Conservation (phyloP, 2,329 filamentous ascomycete species). For the Aspergillus awamori region DNA sequence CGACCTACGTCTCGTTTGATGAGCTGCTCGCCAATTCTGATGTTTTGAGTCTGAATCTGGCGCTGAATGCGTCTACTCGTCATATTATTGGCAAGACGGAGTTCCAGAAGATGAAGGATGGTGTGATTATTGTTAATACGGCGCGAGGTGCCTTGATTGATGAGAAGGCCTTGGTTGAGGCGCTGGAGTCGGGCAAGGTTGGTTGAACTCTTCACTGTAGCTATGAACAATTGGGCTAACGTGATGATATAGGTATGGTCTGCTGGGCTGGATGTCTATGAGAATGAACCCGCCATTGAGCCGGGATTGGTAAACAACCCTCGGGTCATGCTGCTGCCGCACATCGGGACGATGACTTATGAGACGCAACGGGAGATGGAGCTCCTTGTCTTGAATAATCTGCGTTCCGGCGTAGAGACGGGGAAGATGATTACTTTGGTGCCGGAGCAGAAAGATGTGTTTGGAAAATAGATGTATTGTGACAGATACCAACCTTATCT, state of each 20-base stretch:
- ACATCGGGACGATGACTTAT: conserved; percentile 62
- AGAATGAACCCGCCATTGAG: conserved; percentile 51
- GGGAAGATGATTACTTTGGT: conserved; percentile 63
- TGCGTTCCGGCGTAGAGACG: conserved; percentile 59
- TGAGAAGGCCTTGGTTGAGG: conserved; percentile 50
- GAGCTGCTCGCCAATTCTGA: conserved; percentile 50
- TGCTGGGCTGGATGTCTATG: conserved; percentile 52
- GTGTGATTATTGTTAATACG: conserved; percentile 49
- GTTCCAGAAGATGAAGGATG: conserved; percentile 50
- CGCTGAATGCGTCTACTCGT: conserved; percentile 48
- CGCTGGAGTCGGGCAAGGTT: conserved; percentile 50
- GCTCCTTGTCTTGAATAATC: conserved; percentile 59
- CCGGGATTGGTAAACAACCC: conserved; percentile 50
- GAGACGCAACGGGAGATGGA: conserved; percentile 67
- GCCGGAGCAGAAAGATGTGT: conserved; percentile 58
- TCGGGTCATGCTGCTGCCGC: conserved; percentile 58
- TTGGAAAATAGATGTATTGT: conserved; percentile 7
- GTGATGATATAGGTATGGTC: conserved; percentile 38
- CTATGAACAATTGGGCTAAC: neutral
- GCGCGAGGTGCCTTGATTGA: conserved; percentile 50
- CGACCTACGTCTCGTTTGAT: conserved; percentile 51
- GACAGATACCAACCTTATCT: neutral
- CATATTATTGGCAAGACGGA: conserved; percentile 52
- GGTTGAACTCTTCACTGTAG: neutral
- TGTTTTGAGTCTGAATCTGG: conserved; percentile 51